Percentiles rank a stretch among this genome's conserved stretches.
Conservation (phyloP, 495 filamentous ascomycete species). For the Letharia columbiana region DNA sequence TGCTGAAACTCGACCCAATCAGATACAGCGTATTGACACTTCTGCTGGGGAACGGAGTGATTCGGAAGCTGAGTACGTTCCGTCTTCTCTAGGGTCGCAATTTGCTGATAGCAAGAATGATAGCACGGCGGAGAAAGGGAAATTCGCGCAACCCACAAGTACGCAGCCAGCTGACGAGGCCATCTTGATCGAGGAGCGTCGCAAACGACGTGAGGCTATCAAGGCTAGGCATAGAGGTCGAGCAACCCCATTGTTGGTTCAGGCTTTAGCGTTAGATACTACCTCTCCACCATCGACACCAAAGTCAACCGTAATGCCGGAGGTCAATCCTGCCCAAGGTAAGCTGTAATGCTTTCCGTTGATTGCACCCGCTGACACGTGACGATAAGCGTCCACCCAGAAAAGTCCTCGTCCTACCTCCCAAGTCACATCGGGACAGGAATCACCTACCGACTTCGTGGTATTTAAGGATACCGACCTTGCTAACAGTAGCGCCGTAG, state of each 20-base stretch:
- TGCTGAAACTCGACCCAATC: constrained; percentile 59
- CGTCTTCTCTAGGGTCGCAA: not conserved
- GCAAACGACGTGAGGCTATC: constrained; percentile 79
- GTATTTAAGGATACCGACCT: constrained; percentile 56
- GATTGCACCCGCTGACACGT: constrained; percentile 3
- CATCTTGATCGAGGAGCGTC: constrained; percentile 73
- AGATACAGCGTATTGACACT: constrained; percentile 42
- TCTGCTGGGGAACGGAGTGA: constrained; percentile 20
- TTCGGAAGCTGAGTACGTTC: constrained; percentile 38
- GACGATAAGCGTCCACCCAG: constrained; percentile 24
- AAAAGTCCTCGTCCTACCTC: constrained; percentile 40
- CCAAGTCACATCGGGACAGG: constrained; percentile 38
- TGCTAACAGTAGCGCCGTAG: constrained; percentile 47
- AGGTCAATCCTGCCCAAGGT: constrained; percentile 21
- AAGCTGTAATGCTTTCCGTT: constrained; percentile 8
- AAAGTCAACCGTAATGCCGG: constrained; percentile 17
- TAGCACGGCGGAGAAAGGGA: constrained; percentile 14
- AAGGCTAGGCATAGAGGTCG: constrained; percentile 71
- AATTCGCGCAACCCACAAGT: constrained; percentile 35
- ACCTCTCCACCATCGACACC: constrained; percentile 50
- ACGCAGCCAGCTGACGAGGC: constrained; percentile 57
- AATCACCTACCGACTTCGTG: constrained; percentile 47
- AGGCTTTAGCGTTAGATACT: constrained; percentile 59
- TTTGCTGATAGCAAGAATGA: constrained; percentile 15
- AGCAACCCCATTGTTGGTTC: constrained; percentile 64